These are phyloP conservation scores for Neurospora sp. DNA, from an alignment of 495 filamentous ascomycete genomes.

Conservation along the genomic window DNA sequence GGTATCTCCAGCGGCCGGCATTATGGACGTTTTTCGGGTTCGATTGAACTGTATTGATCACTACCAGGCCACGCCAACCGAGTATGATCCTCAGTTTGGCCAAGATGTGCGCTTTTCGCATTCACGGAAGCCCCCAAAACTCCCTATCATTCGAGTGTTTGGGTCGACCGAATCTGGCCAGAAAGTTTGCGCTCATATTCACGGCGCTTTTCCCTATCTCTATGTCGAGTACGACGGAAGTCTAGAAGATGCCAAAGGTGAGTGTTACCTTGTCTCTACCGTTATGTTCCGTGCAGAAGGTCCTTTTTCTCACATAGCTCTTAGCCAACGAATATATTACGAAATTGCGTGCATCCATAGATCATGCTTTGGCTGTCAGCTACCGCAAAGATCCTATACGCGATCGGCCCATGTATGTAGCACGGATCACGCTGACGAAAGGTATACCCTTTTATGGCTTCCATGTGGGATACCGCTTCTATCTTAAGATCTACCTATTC, in stretches of 20 bases:
- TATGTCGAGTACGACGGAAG: constrained; percentile 78
- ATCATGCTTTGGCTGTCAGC: constrained; percentile 72
- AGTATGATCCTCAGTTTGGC: constrained; percentile 72
- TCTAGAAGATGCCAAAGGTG: constrained; percentile 57
- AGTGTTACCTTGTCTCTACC: constrained; percentile 1
- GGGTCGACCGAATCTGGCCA: constrained; percentile 92
- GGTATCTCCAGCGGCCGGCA: not conserved
- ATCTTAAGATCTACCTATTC: constrained; percentile 87
- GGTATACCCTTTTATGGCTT: constrained; percentile 94
- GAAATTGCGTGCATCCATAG: constrained; percentile 67
- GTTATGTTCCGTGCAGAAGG: not conserved
- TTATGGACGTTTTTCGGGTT: constrained; percentile 65
- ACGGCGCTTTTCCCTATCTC: constrained; percentile 91
- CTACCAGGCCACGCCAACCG: constrained; percentile 69
- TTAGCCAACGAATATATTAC: constrained; percentile 52
- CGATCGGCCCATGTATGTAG: constrained; percentile 63
- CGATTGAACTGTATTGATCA: constrained; percentile 92
- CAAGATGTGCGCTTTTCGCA: constrained; percentile 40
- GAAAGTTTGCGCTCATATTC: constrained; percentile 92
- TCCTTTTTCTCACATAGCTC: constrained; percentile 1
- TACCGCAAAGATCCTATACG: constrained; percentile 68
- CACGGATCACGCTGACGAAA: constrained; percentile 83
- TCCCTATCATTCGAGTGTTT: constrained; percentile 86
- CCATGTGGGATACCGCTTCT: constrained; percentile 83
- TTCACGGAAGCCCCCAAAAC: constrained; percentile 50